These are phyloP conservation scores for Blastobotrys robertii DNA, from an alignment of 805 yeast species.

Conservation along the genomic window DNA sequence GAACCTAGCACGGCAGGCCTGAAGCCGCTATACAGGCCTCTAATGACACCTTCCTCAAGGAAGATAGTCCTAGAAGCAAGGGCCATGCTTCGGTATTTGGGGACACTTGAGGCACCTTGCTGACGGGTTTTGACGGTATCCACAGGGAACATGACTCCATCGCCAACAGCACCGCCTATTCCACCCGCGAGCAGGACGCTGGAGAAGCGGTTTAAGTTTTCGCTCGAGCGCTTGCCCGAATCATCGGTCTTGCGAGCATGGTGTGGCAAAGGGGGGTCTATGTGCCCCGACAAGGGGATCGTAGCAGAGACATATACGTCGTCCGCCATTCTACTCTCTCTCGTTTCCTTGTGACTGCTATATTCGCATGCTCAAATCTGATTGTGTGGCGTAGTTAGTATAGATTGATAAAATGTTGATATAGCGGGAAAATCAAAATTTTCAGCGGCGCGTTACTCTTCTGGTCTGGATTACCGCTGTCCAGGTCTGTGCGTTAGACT, in stretches of 20 bases:
- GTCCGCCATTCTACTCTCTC: not conserved
- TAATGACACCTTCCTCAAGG: constrained; percentile 69
- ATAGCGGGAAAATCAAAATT: no score
- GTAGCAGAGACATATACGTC: not conserved
- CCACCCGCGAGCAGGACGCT: constrained; percentile 73
- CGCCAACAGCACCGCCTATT: constrained; percentile 89
- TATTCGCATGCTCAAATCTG: no score
- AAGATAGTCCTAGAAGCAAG: constrained; percentile 70
- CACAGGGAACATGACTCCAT: constrained; percentile 84
- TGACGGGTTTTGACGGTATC: constrained; percentile 97
- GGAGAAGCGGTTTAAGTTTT: not conserved
- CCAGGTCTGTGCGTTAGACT: no score
- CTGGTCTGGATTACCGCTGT: no score
- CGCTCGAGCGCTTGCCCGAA: no score
- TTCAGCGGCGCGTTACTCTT: no score
- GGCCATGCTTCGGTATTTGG: constrained; percentile 64
- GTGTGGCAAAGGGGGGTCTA: not conserved
- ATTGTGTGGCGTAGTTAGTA: no score
- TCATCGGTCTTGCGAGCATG: no score
- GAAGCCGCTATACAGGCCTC: constrained; percentile 90
- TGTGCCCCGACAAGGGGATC: not conserved
- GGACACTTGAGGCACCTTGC: constrained; percentile 73
- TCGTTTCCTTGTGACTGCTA: no score
- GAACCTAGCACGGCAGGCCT: constrained; percentile 80
- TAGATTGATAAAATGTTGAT: no score